Evolutionary conservation across 345 rosid species (phyloP), one percentile per base, ranked within the genome.

Genomic region (Ceriops zippeliana): DNA sequence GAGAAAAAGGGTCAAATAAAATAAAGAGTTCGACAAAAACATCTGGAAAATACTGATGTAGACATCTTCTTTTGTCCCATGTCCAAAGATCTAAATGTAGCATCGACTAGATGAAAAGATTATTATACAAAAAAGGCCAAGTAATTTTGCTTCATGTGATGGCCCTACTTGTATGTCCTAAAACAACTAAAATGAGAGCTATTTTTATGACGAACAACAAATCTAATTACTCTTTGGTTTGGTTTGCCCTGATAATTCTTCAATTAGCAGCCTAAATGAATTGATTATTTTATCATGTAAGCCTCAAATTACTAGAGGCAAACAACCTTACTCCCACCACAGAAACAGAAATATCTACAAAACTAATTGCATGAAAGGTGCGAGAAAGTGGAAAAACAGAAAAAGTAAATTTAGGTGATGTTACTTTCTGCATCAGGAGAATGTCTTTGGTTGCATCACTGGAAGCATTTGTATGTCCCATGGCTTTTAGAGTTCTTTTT

Each of bases 341-440:
- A 28, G 8, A 37, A 37, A 52, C 19, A 30, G 1, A 30, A 52
- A 54, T 61, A 67, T 47, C 38, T 38, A 53, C 34, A 59, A 24
- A 61, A 52, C 47, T 13, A 20, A 35, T 56, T 24, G 59, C 24
- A 56, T 9, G 28, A 60, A 13, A 15, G 21, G 19, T 20, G n/a
- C 3, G 59, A 16, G 46, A 67, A 66, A 56, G 19, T 49, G 34
- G 34, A 30, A 24, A 22, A 30, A 51, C 15, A 49, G 46, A 70
- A 28, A 58, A 5, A 7, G 34, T 2, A 56, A 52, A 32, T 8
- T 63, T 31, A 35, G 38, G 22, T 42, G 68, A 31, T 64, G 59
- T 21, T 78, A 85, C 92, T 76, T 87, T 75, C 53, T 81, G 76
- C 83, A 82, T 81, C n/a, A 86, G 42, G 30, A 82, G 75, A 70